Conservation (phyloP, 345 rosid species). For the Linum tenue region DNA sequence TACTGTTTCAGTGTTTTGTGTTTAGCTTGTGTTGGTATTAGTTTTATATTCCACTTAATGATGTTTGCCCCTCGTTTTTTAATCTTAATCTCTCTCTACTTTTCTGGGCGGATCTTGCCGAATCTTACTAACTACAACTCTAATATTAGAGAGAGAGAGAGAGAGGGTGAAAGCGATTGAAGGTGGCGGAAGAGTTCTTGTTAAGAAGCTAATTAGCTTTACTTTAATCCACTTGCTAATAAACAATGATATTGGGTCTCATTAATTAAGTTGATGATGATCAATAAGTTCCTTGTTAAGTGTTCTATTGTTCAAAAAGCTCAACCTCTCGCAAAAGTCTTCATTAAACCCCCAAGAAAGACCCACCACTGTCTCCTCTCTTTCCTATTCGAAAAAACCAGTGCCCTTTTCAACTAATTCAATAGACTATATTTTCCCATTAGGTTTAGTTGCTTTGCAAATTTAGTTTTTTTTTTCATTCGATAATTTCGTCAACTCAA, state of each 20-base stretch:
- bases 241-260: neutral
- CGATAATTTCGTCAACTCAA: no score
- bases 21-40: neutral
- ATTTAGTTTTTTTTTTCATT: constrained; percentile 16
- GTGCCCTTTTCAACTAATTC: constrained; percentile 11
- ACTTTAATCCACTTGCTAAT: constrained; percentile 21
- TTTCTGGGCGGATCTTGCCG: constrained; percentile 37
- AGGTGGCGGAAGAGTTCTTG: constrained; percentile 4
- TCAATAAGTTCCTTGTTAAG: neutral
- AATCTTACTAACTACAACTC: constrained; percentile 59
- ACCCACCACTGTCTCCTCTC: constrained; percentile 49
- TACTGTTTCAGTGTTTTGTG: constrained; percentile 21
- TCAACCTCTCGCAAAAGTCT: constrained; percentile 43
- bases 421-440: constrained; percentile 12
- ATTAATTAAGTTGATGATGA: no score
- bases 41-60: no score
- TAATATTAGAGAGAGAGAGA: neutral
- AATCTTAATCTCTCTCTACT: no score
- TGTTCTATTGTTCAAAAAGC: constrained; percentile 9
- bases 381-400: constrained; percentile 12
- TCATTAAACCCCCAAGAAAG: constrained; percentile 40
- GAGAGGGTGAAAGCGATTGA: constrained; percentile 12
- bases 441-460: constrained; percentile 25
- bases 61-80: neutral
- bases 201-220: neutral